Base-by-base conservation (phyloP, 2,329 filamentous ascomycete genomes). In the Pseudofabraea citricarpa region DNA sequence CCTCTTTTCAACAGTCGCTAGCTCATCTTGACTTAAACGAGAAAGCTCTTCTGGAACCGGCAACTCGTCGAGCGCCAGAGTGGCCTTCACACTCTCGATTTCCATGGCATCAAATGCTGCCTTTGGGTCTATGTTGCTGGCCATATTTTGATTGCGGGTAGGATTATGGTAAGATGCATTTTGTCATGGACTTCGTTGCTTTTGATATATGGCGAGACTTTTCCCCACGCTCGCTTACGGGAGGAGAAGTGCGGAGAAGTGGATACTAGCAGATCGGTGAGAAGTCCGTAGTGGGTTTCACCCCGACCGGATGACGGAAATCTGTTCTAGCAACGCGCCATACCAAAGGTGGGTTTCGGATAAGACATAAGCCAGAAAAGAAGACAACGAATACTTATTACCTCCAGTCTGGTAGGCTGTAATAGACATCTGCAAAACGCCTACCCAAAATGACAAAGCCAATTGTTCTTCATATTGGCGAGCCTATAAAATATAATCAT, bases 401-500 rank as follows among this genome's bases (percentile, higher is more conserved):
- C 15, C 15, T 29, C 26, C 12, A 29, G 8, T 15, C 5, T 29
- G 26, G 26, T 29, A 29, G 15, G 4, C 26, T 29, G 5, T 29
- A 4, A 13, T 29, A 12, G 13, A 15, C 26, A 13, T 29, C 26
- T 13, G 26, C 15, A 29, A 29, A 12, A 13, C 26, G 15, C 8
- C 26, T 29, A 29, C 26, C 5, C 4, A 29, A 29, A 10, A 37
- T 37, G 35, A 5, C 20, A 22, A 45, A 42, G 18, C 44, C 44
- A 19, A 36, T 40, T 31, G 36, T 46, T 16, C 21, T 47, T 8
- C 45, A 47, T 36, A 44, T 47, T 31, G 45, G 45, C 16, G 45
- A 47, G 21, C 41, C 41, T 19, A 47, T 47, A 22, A 40, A 45
- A 40, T 47, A 45, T 37, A 36, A 47, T 27, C 36, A 39, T 13